Percentiles rank a stretch among this genome's conserved stretches.
Evolutionary conservation across 129 eudicot genomes (phyloP).

Genomic region (Pulicaria dysenterica): DNA sequence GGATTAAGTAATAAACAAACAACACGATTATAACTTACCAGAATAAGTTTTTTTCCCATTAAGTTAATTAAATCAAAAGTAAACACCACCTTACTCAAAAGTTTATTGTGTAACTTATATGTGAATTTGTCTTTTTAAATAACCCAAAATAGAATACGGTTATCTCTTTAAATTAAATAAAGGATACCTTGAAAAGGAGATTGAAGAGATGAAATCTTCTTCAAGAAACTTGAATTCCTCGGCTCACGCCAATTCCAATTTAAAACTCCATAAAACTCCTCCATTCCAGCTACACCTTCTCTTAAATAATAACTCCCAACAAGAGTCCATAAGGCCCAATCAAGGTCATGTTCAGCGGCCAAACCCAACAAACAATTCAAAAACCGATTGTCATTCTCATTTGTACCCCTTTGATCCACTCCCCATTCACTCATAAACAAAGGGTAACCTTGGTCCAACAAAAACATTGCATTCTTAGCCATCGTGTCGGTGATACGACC

Average conservation of each 20-base stretch:
- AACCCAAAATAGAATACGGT: no score
- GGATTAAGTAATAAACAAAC: no score
- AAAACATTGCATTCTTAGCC: constrained; percentile 48
- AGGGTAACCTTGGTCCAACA: constrained; percentile 78
- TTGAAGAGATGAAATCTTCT: constrained; percentile 64
- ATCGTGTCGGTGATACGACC: constrained; percentile 41
- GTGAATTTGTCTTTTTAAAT: no score
- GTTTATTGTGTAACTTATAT: no score
- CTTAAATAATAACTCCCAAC: constrained; percentile 74
- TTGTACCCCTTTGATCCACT: constrained; percentile 64
- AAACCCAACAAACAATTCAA: constrained; percentile 71
- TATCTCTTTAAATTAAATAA: no score
- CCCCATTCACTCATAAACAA: constrained; percentile 90
- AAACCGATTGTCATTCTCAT: constrained; percentile 79
- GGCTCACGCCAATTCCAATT: constrained; percentile 61
- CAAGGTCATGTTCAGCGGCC: constrained; percentile 77
- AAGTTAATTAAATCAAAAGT: no score
- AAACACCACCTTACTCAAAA: no score
- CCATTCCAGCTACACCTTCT: constrained; percentile 62
- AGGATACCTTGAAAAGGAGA: constrained; percentile 66
- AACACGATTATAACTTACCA: no score
- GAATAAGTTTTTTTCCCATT: no score
- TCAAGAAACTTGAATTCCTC: constrained; percentile 62
- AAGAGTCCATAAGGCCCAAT: constrained; percentile 80
- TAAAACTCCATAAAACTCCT: constrained; percentile 68